Base-by-base conservation (phyloP, 306 rosid genomes). In the Rubus idaeus region DNA sequence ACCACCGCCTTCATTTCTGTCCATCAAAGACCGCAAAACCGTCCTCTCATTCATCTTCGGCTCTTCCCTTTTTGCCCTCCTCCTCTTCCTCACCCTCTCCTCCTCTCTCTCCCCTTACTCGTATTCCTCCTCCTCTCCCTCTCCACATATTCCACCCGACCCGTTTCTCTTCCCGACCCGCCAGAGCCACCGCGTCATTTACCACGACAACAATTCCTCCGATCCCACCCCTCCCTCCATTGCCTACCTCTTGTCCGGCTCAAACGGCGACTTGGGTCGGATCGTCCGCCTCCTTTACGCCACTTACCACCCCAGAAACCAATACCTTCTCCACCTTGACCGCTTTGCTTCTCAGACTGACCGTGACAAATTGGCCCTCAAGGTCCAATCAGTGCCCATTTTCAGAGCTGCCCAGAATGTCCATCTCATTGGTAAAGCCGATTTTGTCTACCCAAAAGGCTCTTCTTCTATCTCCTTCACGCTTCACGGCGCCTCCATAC, bases 351-450 rank as follows among this genome's bases (percentile, higher is more conserved):
- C 96, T 6, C 84, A 78, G 3, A 40, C 90, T 0, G 96, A 96
- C 47, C 96, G 94, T 30, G 93, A 86, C 6, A 42, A 75, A 10
- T 77, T 92, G n/a, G 96, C 99, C 8, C 83, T 88, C 74, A 14
- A 65, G 0, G 89, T 96, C 16, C 91, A 92, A 64, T 63, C 89
- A 0, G 50, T 80, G 41, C 89, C 94, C 18, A n/a, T 96, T 68
- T 96, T 96, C 55, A 83, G 45, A 69, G 99, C 96, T 78, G 97
- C 99, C 4, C 86, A 81, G 87, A 96, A 96, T 9, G 97, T 96
- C 0, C 83, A 90, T 69, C 94, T 95, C 1, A 69, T 96, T 11
- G 99, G 98, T 2, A 92, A 87, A 65, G 91, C 99, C 20, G 96
- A 92, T 81, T 88, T 89, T 64, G 90, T 81, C 0, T 92, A 96